Base-by-base conservation (phyloP, 2,329 filamentous ascomycete species). In the Diaporthe nobilis region DNA sequence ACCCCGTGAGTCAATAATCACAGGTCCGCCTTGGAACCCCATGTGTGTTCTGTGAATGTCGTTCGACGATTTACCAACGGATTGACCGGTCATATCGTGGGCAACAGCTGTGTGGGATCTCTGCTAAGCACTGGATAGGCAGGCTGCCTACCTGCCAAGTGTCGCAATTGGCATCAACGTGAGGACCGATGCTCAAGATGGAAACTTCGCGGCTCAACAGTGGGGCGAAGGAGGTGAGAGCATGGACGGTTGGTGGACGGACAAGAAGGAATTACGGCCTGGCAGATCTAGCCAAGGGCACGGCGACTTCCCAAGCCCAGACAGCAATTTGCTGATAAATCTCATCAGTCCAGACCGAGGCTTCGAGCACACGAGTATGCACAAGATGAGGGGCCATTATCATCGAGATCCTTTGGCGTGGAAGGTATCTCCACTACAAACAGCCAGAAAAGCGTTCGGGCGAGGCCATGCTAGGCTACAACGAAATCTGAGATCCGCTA, bases 311-410 rank as follows among this genome's bases (percentile, higher is more conserved):
- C 65, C 31, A 34, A 68, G 47, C 31, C 25, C 47, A 68, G n/a
- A 68, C 63, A 39, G 47, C 22, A 68, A 22, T 53, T 68, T 5
- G 28, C 65, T 68, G 65, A 68, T 53, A 20, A 49, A 37, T 68
- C 28, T 39, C 44, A 39, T 28, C 22, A 68, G 31, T 22, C 44
- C 22, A 37, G 47, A 39, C 47, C 31, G 9, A 25, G 34, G 53
- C 39, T 39, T 53, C 47, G 39, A 37, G 47, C 47, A 39, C 25
- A 39, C 28, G 20, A 28, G 20, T 22, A 39, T 53, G 47, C 61
- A 67, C 22, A 53, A 12, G 4, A 39, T 53, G 31, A 53, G 65
- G 47, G 47, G 34, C 10, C 13, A 12, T n/a, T 34, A 17, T 20
- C 47, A 53, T 68, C 47, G 47, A 51, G 22, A 68, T 68, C 15